Evolutionary conservation across 768 basidiomycete species (phyloP).

Genomic region (Butyriboletus loyo): DNA sequence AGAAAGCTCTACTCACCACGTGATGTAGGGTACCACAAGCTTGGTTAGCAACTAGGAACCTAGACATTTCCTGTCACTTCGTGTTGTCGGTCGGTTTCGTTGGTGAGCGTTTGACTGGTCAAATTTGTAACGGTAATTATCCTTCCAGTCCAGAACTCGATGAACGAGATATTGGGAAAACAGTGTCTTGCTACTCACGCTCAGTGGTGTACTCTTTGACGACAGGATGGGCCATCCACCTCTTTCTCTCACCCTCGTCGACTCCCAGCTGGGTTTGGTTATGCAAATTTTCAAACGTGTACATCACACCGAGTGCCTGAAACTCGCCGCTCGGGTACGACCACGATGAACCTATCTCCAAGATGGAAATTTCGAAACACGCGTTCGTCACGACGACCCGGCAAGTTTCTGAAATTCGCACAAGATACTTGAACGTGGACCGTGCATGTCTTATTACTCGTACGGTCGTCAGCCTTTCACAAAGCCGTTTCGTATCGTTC

Average conservation of each 20-base stretch:
- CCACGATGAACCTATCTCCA: background rate
- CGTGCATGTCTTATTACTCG: slow-evolving; percentile 15
- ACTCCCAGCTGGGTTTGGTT: background rate
- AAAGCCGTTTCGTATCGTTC: background rate
- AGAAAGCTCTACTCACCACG: background rate
- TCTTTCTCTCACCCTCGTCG: background rate
- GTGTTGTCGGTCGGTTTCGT: background rate
- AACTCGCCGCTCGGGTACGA: slow-evolving; percentile 2
- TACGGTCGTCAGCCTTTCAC: too few species aligned
- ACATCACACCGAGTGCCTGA: background rate
- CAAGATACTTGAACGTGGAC: slow-evolving; percentile 5
- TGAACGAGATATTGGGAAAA: background rate
- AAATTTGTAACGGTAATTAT: background rate
- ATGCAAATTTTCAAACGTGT: background rate
- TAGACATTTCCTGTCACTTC: background rate
- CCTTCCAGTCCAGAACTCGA: background rate
- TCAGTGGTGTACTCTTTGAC: background rate
- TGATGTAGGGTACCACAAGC: slow-evolving; percentile 6
- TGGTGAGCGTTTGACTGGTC: background rate
- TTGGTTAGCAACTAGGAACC: background rate
- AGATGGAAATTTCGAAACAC: slow-evolving; percentile 12
- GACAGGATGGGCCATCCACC: background rate
- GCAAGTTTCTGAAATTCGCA: background rate
- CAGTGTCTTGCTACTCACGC: background rate
- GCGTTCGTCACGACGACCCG: slow-evolving; percentile 1